A percentile compares a stretch with the other conserved stretches of the same genome.
phyloP scores from a whole-genome alignment of 2,329 filamentous ascomycete species.

The Acrodontium crateriforme region DNA sequence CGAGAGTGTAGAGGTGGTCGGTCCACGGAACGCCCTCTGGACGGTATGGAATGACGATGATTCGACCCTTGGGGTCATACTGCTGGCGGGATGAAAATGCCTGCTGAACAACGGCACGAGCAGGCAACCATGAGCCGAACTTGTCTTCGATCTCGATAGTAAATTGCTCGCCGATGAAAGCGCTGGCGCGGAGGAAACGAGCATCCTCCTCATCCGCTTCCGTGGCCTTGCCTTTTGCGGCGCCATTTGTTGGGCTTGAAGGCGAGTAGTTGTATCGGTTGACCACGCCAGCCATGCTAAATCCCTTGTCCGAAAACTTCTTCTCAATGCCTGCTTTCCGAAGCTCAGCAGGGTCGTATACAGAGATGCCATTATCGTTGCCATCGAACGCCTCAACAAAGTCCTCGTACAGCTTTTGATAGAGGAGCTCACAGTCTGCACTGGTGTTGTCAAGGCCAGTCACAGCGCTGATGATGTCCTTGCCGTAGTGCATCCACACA shows the following conservation, averaged over 20 bases:
- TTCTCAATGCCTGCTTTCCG: constrained; percentile 61
- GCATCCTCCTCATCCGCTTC: constrained; percentile 63
- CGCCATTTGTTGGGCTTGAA: constrained; percentile 16
- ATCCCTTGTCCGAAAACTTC: constrained; percentile 69
- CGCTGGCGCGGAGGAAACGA: constrained; percentile 63
- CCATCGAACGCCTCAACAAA: constrained; percentile 95
- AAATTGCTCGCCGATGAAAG: constrained; percentile 82
- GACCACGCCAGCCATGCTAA: constrained; percentile 75
- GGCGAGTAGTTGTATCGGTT: constrained; percentile 63
- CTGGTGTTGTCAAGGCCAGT: constrained; percentile 47
- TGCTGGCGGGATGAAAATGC: constrained; percentile 58
- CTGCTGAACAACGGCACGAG: constrained; percentile 60
- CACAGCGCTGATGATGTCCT: constrained; percentile 59
- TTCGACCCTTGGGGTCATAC: constrained; percentile 59
- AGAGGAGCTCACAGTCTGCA: constrained; percentile 59
- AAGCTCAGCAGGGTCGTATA: constrained; percentile 60
- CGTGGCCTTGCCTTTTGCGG: constrained; percentile 22
- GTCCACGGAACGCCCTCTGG: constrained; percentile 83
- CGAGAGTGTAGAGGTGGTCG: constrained; percentile 83
- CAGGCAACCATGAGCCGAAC: constrained; percentile 69
- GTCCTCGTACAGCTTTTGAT: constrained; percentile 78
- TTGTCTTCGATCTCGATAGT: constrained; percentile 66
- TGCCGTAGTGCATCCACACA: constrained; percentile 92
- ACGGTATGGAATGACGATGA: constrained; percentile 53
- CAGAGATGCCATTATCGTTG: constrained; percentile 88